phyloP scores from a whole-genome alignment of 2,329 filamentous ascomycete species.

The Calonectria leucothoes region DNA sequence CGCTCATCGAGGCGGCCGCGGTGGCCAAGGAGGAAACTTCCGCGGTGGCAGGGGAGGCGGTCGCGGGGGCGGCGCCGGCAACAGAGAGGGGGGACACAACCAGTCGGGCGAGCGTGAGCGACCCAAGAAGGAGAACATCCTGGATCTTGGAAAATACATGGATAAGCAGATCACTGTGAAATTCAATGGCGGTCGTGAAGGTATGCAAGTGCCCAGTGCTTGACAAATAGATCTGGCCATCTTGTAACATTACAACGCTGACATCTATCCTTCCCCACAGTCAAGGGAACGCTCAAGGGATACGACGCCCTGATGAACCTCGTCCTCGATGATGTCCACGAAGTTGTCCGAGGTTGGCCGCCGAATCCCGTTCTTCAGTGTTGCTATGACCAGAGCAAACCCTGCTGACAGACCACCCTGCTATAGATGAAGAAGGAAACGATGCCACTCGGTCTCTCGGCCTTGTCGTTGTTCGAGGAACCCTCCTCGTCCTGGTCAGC shows the following conservation, averaged over 20 bases:
- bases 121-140: constrained; percentile 98
- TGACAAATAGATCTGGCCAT: background rate
- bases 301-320: constrained; percentile 99
- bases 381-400: background rate
- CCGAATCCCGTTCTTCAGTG: background rate
- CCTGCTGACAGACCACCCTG: constrained; percentile 12
- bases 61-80: constrained; percentile 55
- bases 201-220: constrained; percentile 58
- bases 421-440: constrained; percentile 90
- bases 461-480: constrained; percentile 90
- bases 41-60: constrained; percentile 59
- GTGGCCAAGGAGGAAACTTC: constrained; percentile 55
- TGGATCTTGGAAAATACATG: constrained; percentile 96
- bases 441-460: constrained; percentile 84
- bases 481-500: constrained; percentile 90
- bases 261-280: constrained; percentile 56
- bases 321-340: constrained; percentile 93
- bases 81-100: constrained; percentile 39
- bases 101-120: constrained; percentile 70
- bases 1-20: constrained; percentile 58
- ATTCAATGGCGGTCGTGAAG: constrained; percentile 94
- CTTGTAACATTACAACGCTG: constrained; percentile 10
- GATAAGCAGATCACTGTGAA: constrained; percentile 96
- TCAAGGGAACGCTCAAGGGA: constrained; percentile 90
- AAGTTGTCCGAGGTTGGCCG: constrained; percentile 82